Conservation (phyloP, 805 yeast species). For the Candida odintsovae region DNA sequence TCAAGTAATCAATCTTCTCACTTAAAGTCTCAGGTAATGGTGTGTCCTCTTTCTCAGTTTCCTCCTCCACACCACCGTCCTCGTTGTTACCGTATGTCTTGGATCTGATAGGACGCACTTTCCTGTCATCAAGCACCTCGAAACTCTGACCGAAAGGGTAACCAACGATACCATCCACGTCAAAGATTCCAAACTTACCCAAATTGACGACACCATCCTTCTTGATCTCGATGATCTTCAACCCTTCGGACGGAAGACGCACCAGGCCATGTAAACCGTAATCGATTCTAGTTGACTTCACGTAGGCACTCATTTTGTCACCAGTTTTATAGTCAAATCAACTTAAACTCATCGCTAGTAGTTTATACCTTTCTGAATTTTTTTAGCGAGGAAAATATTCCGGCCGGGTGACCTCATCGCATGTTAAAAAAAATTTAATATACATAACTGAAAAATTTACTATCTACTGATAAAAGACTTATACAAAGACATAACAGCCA, state of each 20-base stretch:
- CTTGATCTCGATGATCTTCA: conserved; percentile 64
- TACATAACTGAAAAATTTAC: neutral
- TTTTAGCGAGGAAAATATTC: neutral
- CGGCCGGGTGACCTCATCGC: conserved; percentile 15
- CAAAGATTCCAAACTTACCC: conserved; percentile 90
- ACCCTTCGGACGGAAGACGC: conserved; percentile 75
- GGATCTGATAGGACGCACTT: conserved; percentile 44
- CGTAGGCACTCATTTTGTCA: conserved; percentile 18
- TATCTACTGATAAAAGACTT: neutral
- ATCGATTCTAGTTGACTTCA: conserved; percentile 1
- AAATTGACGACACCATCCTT: conserved; percentile 58
- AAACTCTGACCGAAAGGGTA: conserved; percentile 84
- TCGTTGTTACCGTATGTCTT: conserved; percentile 28
- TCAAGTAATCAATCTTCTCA: conserved; percentile 22
- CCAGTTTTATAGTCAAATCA: no score
- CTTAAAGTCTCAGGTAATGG: conserved; percentile 20
- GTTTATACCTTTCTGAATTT: neutral
- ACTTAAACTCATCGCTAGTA: neutral
- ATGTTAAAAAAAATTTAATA: neutral
- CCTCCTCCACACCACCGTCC: conserved; percentile 25
- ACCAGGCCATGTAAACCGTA: conserved; percentile 42
- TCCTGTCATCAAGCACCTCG: conserved; percentile 61
- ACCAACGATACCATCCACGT: conserved; percentile 70
- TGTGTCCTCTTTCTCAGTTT: conserved; percentile 30
- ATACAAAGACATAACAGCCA: conserved; percentile 21